Base-by-base conservation (phyloP, 2,329 filamentous ascomycete species). In the Fusarium nodosum region DNA sequence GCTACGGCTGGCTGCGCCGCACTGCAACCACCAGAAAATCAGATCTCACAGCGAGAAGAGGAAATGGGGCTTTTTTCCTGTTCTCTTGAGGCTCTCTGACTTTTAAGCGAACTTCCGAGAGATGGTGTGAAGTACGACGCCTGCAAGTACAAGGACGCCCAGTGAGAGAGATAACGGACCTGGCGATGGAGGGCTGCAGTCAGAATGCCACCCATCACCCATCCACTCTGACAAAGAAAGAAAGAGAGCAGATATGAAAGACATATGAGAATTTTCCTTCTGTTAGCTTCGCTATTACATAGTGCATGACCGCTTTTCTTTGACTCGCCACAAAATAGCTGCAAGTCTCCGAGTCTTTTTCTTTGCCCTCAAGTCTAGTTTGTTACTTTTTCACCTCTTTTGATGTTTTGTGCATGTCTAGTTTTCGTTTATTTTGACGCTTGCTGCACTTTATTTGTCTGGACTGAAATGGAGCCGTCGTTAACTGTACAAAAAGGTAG, bases 31-130 rank as follows among this genome's bases (percentile, higher is more conserved):
- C 52, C 67, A 68, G 15, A 9, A 24, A 44, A 18, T 53, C 55
- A 64, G 67, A 71, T 71, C 67, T 62, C 47, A 60, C 62, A 51
- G 33, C 18, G 47, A 51, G 5, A 20, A 39, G 46, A 33, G 56
- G 62, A 64, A 39, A 59, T 38, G 51, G 38, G 44, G 42, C 31
- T 52, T 64, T 34, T 69, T 44, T 44, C 12, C 28, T 11, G 36
- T 39, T 44, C 16, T 26, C 24, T 44, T 70, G 67, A 71, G 67
- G 55, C 67, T 70, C 67, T 64, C 66, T 64, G 51, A 34, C 20
- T 58, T 22, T n/a, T 46, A 58, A 51, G 60, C 56, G 56, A 69
- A 42, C 36, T 47, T 41, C 38, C 11, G 41, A 60, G 55, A 64
- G 65, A 54, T 55, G 67, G 67, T 70, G 67, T 71, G 67, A 59